Percentiles rank a stretch among this genome's conserved stretches.
Conservation (phyloP, 805 yeast genomes). For the Ogataea siamensis region DNA sequence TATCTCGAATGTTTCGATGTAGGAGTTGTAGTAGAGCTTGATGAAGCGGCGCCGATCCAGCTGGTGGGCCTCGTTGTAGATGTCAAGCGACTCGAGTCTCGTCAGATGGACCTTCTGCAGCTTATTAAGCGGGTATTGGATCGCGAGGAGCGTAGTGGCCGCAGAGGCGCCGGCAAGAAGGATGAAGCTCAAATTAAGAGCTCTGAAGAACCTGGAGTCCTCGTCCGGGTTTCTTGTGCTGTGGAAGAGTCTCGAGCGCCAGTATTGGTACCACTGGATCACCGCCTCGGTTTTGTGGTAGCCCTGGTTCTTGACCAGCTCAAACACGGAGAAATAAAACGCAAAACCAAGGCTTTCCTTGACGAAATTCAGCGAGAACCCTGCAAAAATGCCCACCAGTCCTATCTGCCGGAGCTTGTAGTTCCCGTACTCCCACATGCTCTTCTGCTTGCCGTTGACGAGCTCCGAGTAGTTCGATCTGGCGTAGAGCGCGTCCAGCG, state of each 20-base stretch:
- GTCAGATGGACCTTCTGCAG: slow-evolving; percentile 77
- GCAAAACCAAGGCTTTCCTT: slow-evolving; percentile 87
- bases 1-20: slow-evolving; percentile 70
- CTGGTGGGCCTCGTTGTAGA: slow-evolving; percentile 42
- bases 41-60: slow-evolving; percentile 31
- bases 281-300: slow-evolving; percentile 46
- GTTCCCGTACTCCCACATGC: slow-evolving; percentile 74
- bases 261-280: slow-evolving; percentile 39
- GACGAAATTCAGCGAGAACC: slow-evolving; percentile 70
- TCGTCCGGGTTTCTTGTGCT: slow-evolving; percentile 18
- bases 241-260: slow-evolving; percentile 34
- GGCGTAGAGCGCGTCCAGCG: slow-evolving; percentile 86
- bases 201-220: slow-evolving; percentile 34
- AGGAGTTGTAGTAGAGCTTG: slow-evolving; percentile 67
- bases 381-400: slow-evolving; percentile 82
- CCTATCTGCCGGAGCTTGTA: slow-evolving; percentile 73
- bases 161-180: slow-evolving; percentile 87
- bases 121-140: slow-evolving; percentile 81
- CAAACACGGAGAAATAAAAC: slow-evolving; percentile 77
- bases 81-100: slow-evolving; percentile 76
- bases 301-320: slow-evolving; percentile 69
- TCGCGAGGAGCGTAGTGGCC: slow-evolving; percentile 68
- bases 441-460: slow-evolving; percentile 61
- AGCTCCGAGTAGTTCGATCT: slow-evolving; percentile 77
- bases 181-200: slow-evolving; percentile 66